A percentile compares a stretch with the other conserved stretches of the same genome.
These are phyloP conservation scores for Saccharomycopsis babjevae DNA, from an alignment of 805 yeast genomes.

Conservation along the genomic window DNA sequence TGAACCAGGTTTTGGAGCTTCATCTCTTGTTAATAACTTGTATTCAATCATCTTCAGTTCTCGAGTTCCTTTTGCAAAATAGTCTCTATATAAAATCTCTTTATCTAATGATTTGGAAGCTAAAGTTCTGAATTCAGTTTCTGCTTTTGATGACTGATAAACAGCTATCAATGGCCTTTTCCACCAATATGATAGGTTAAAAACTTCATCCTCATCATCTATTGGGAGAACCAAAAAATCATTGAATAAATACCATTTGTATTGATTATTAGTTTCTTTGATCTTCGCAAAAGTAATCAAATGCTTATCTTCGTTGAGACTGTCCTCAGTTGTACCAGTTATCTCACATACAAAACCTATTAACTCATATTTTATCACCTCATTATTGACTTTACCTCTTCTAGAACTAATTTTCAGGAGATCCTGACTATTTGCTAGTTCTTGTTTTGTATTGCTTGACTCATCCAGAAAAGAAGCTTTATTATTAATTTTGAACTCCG, in stretches of 20 bases:
- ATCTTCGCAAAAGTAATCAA: conserved; percentile 50
- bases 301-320: conserved; percentile 42
- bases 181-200: conserved; percentile 67
- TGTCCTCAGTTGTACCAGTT: conserved; percentile 32
- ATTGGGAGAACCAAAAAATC: conserved; percentile 80
- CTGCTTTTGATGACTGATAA: conserved; percentile 44
- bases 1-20: conserved; percentile 67
- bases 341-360: conserved; percentile 65
- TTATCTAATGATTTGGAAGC: conserved; percentile 42
- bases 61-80: conserved; percentile 58
- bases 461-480: background rate
- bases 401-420: background rate
- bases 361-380: conserved; percentile 43
- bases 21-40: conserved; percentile 51
- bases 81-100: conserved; percentile 61
- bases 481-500: conserved; percentile 23
- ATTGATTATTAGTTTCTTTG: conserved; percentile 24
- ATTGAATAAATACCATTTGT: conserved; percentile 73
- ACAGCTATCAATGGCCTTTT: conserved; percentile 68
- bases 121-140: conserved; percentile 35
- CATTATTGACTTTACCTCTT: conserved; percentile 6
- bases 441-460: background rate
- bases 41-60: conserved; percentile 52
- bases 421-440: background rate
- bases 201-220: conserved; percentile 60